Evolutionary conservation across 192 early-diverging fungal genomes (phyloP).

Genomic region (Coemansia aciculifera): DNA sequence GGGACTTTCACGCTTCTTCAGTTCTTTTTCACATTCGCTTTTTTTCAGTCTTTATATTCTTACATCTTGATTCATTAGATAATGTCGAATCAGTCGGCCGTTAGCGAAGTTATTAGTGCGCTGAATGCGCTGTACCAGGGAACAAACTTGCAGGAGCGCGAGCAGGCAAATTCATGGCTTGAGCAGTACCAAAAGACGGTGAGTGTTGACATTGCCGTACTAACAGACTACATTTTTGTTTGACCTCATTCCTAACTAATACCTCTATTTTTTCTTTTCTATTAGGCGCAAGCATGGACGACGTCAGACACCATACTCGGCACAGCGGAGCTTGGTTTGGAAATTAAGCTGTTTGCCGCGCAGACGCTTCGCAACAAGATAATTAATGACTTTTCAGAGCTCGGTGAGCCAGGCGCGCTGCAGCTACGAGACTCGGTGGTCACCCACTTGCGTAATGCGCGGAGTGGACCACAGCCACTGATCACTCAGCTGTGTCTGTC

Average conservation of each 20-base stretch:
- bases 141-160: slow-evolving; percentile 22
- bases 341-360: slow-evolving; percentile 83
- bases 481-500: slow-evolving; percentile 79
- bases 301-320: slow-evolving; percentile 73
- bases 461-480: slow-evolving; percentile 63
- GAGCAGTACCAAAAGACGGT: slow-evolving; percentile 87
- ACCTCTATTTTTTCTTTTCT: not conserved
- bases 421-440: slow-evolving; percentile 81
- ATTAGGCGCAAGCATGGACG: slow-evolving; percentile 82
- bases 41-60: not conserved
- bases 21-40: not conserved
- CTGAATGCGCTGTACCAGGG: slow-evolving; percentile 51
- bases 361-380: slow-evolving; percentile 94
- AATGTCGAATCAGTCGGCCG: slow-evolving; percentile 23
- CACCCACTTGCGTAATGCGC: slow-evolving; percentile 60
- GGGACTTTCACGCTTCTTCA: not conserved
- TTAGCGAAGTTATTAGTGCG: slow-evolving; percentile 42
- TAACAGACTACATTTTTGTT: not conserved
- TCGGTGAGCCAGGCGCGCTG: slow-evolving; percentile 62
- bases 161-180: slow-evolving; percentile 76
- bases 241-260: not conserved
- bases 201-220: slow-evolving; percentile 23
- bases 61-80: not conserved
- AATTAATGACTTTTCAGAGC: slow-evolving; percentile 74
- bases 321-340: slow-evolving; percentile 54